Evolutionary conservation across 2,329 filamentous ascomycete genomes (phyloP).

Genomic region (Xylaria sp.): DNA sequence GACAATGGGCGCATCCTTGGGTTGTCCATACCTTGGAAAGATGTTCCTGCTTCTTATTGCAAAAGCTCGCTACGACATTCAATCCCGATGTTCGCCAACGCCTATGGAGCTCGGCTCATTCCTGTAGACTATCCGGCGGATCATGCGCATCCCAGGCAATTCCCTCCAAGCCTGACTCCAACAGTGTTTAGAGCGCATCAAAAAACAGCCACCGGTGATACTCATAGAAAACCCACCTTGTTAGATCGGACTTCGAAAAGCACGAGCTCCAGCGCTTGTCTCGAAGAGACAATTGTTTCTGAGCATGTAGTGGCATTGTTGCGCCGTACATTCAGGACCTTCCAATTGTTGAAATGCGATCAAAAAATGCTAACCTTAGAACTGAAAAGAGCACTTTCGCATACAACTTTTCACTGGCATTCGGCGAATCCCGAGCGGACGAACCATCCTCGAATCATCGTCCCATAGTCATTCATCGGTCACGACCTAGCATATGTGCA

Average conservation of each 20-base stretch:
- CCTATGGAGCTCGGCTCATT: not conserved
- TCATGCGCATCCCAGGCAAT: not conserved
- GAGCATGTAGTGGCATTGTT: not conserved
- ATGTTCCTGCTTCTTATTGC: not conserved
- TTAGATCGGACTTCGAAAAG: not conserved
- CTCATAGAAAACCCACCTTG: not conserved
- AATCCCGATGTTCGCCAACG: not conserved
- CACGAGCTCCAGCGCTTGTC: not conserved
- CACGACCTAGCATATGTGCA: not conserved
- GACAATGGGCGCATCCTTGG: not conserved
- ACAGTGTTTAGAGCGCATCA: not conserved
- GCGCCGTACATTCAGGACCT: not conserved
- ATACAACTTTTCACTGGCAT: not conserved
- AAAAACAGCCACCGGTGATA: not conserved
- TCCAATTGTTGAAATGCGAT: not conserved
- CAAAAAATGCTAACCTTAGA: not conserved
- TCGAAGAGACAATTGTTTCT: not conserved
- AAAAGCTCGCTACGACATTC: not conserved
- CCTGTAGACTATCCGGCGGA: not conserved
- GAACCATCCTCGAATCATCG: slow-evolving; percentile 1
- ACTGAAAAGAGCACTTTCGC: slow-evolving; percentile 3
- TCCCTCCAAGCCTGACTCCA: not conserved
- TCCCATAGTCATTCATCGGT: not conserved
- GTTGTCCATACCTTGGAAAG: not conserved
- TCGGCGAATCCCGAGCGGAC: slow-evolving; percentile 13